phyloP scores from a whole-genome alignment of 345 rosid genomes.

The Corymbia maculata region DNA sequence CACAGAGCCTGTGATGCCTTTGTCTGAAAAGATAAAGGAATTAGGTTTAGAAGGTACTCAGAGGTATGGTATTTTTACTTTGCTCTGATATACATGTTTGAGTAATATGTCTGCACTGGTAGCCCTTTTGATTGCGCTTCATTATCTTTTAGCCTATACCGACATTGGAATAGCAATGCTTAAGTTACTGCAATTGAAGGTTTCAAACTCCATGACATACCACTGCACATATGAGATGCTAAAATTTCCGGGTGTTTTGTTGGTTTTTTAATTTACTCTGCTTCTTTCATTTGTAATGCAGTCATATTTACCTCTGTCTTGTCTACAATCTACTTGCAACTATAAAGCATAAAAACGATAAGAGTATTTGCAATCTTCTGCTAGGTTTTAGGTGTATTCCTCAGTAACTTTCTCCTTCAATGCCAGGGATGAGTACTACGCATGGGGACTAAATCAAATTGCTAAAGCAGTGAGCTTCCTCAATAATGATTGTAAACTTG shows the following conservation, averaged over 20 bases:
- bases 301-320: neutral
- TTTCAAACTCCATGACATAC: neutral
- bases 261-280: neutral
- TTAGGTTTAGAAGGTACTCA: slow-evolving; percentile 81
- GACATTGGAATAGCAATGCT: neutral
- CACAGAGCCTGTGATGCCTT: slow-evolving; percentile 96
- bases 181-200: neutral
- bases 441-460: slow-evolving; percentile 87
- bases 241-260: neutral
- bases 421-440: slow-evolving; percentile 93
- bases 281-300: neutral
- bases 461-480: slow-evolving; percentile 98
- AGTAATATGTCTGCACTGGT: neutral
- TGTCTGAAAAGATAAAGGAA: slow-evolving; percentile 94
- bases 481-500: slow-evolving; percentile 97
- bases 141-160: neutral
- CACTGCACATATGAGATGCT: neutral
- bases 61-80: slow-evolving; percentile 34
- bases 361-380: neutral
- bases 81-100: neutral
- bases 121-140: neutral
- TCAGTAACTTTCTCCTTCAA: neutral
- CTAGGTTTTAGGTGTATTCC: neutral
- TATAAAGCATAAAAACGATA: neutral
- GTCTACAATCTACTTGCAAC: neutral